These are phyloP conservation scores for Serendipita sp. DNA, from an alignment of 768 basidiomycete species.

Conservation along the genomic window DNA sequence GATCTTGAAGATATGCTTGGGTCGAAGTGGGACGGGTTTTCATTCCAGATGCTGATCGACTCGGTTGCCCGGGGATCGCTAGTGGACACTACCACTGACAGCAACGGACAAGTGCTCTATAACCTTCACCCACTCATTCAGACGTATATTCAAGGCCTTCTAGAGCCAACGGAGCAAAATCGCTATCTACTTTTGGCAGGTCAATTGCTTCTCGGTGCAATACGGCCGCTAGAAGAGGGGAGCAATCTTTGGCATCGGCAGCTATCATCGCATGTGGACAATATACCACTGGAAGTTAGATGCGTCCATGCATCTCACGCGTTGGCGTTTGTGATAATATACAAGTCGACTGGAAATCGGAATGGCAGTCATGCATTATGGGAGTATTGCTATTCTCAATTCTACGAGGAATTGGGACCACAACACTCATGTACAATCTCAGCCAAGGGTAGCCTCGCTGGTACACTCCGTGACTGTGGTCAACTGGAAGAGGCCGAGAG, in stretches of 20 bases:
- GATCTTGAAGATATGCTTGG: neutral
- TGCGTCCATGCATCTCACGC: neutral
- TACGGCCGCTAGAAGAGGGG: neutral
- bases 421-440: neutral
- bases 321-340: neutral
- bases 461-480: neutral
- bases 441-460: neutral
- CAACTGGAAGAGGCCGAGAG: neutral
- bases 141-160: neutral
- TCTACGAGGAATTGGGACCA: neutral
- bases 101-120: neutral
- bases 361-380: neutral
- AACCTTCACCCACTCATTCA: neutral
- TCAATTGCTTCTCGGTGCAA: neutral
- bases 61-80: neutral
- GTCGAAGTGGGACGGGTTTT: neutral
- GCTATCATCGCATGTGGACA: neutral
- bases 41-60: neutral
- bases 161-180: neutral
- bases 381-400: neutral
- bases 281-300: neutral
- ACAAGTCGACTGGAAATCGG: neutral
- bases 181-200: neutral
- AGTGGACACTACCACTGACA: neutral
- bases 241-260: neutral